phyloP scores from a whole-genome alignment of 148 eudicot species.

The Persicaria tinctoria region DNA sequence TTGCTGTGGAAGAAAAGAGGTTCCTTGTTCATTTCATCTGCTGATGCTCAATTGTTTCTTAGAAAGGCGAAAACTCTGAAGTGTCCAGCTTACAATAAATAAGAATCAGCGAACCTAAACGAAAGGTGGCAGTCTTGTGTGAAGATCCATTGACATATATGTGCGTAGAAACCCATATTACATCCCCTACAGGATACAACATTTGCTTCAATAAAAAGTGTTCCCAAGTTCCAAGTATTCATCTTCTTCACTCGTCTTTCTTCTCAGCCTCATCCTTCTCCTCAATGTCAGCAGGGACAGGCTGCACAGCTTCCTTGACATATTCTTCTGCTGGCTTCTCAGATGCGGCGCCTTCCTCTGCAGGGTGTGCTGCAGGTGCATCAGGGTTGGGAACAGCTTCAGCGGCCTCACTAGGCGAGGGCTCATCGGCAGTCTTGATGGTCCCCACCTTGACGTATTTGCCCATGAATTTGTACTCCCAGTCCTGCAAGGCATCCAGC shows the following conservation, averaged over 20 bases:
- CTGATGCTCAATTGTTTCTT: neutral
- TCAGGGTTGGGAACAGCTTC: conserved; percentile 7
- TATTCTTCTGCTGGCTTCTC: neutral
- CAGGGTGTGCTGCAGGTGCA: neutral
- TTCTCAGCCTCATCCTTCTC: conserved; percentile 12
- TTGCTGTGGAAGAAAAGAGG: no score
- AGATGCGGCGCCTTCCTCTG: neutral
- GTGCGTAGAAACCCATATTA: neutral
- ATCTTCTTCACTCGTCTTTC: conserved; percentile 7
- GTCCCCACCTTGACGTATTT: conserved; percentile 93
- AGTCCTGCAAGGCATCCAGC: conserved; percentile 88
- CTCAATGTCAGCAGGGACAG: conserved; percentile 5
- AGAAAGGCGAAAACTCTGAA: neutral
- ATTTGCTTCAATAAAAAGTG: neutral
- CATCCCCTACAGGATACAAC: neutral
- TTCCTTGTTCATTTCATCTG: neutral
- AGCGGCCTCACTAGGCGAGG: conserved; percentile 35
- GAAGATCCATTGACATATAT: neutral
- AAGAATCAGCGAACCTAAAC: neutral
- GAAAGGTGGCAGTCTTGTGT: neutral
- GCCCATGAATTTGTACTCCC: conserved; percentile 99
- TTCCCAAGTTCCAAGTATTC: neutral
- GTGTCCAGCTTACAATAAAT: neutral
- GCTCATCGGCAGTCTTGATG: conserved; percentile 39
- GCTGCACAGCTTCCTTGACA: neutral